Base-by-base conservation (phyloP, 23 red algal species). In the Agarophyton chilense region DNA sequence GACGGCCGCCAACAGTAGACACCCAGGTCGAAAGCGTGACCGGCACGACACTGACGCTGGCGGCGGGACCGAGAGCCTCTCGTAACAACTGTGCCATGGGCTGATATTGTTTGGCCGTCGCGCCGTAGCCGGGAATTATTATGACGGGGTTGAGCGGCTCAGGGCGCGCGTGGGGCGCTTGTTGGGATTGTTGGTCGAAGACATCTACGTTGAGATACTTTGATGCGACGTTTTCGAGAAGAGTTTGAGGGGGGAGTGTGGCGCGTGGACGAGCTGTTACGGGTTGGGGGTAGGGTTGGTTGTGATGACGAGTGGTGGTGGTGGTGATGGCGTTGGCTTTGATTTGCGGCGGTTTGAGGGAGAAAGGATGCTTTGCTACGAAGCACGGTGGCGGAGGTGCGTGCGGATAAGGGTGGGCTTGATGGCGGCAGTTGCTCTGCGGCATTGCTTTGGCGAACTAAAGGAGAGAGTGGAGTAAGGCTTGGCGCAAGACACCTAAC, bases 91-190 rank as follows among this genome's bases (percentile, higher is more conserved):
- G 38, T 32, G 72, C 75, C 64, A 96, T 79, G 14, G 66, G 78
- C 11, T 67, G 24, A 62, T 96, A 96, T 10, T 81, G 49, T 2
- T 29, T 40, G 36, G 76, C 76, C 9, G 81, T 43, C 10, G 94
- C 85, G n/a, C 83, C 94, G n/a, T 92, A 96, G 12, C 94, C 94
- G 36, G 94, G 94, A 64, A 96, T 82, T 16, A 96, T 96, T 17
- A 96, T 41, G 39, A 96, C 94, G 13, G 94, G 85, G 35, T 56
- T 84, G 14, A 31, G n/a, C 13, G 38, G 8, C 19, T 22, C 21
- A 1, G 24, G 43, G 42, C 21, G 10, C 21, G 13, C 14, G 4
- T 40, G 10, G 32, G 4, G 7, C 5, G 17, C 17, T 1, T 13
- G 25, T 6, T 2, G 43, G 2, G 16, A 19, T 25, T 25, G 43